Evolutionary conservation across 192 early-diverging fungal genomes (phyloP).

Genomic region (Dimargaris xerosporica): DNA sequence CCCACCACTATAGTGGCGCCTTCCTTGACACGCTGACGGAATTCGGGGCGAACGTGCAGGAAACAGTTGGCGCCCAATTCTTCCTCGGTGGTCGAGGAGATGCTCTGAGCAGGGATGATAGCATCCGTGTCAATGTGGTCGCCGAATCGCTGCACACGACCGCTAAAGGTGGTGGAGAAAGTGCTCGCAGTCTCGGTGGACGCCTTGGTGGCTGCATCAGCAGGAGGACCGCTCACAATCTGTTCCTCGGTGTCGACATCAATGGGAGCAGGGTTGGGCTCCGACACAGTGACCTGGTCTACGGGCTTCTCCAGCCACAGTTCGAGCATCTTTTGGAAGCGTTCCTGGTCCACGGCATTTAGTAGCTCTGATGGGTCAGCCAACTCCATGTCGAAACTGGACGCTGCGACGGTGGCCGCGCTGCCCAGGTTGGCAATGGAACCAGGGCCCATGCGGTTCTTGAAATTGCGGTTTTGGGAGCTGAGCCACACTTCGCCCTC

Average conservation of each 20-base stretch:
- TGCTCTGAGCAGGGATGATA: constrained; percentile 64
- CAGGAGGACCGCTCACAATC: constrained; percentile 16
- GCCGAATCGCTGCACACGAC: constrained; percentile 55
- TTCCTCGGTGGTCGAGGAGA: constrained; percentile 50
- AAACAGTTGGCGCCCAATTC: constrained; percentile 56
- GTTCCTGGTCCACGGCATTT: constrained; percentile 41
- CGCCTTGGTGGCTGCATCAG: constrained; percentile 15
- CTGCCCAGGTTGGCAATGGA: constrained; percentile 64
- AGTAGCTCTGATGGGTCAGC: constrained; percentile 51
- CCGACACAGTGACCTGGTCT: constrained; percentile 37
- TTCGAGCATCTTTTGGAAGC: constrained; percentile 46
- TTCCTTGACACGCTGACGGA: constrained; percentile 42
- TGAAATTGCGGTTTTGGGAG: constrained; percentile 75
- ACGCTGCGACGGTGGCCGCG: constrained; percentile 65
- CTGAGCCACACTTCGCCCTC: constrained; percentile 70
- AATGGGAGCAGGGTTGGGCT: constrained; percentile 41
- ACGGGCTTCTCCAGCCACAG: constrained; percentile 47
- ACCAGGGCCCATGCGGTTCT: constrained; percentile 72
- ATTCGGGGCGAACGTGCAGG: constrained; percentile 60
- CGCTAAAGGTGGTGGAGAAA: constrained; percentile 32
- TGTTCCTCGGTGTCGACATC: constrained; percentile 24
- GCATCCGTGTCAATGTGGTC: constrained; percentile 68
- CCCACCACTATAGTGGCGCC: constrained; percentile 57
- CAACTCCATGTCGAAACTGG: constrained; percentile 57
- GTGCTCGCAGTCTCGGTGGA: constrained; percentile 12